phyloP scores from a whole-genome alignment of 371 early-diverging fungal species.

The Mycotypha africana region DNA sequence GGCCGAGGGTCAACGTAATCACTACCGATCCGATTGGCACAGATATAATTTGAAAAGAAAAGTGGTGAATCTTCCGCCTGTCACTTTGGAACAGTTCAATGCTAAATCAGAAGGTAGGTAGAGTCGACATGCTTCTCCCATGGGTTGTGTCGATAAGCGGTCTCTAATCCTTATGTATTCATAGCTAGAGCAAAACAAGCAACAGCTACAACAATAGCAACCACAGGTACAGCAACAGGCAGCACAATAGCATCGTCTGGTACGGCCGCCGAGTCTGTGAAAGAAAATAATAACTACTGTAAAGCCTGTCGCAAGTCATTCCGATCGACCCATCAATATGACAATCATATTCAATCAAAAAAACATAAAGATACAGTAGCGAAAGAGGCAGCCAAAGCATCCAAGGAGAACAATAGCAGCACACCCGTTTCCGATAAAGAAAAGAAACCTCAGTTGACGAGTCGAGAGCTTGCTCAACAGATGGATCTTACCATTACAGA shows the following conservation, averaged over 20 bases:
- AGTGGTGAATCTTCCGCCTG: constrained; percentile 76
- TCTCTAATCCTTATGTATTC: too few relatives aligned
- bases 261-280: too few relatives aligned
- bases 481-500: constrained; percentile 53
- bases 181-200: too few relatives aligned
- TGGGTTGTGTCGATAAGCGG: too few relatives aligned
- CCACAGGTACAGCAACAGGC: too few relatives aligned
- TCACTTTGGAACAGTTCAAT: constrained; percentile 64
- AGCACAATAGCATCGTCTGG: too few relatives aligned
- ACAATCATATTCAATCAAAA: constrained; percentile 83
- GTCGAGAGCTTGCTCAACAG: constrained; percentile 19
- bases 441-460: constrained; percentile 10
- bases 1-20: constrained; percentile 76
- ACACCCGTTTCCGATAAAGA: constrained; percentile 1
- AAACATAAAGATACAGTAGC: constrained; percentile 85
- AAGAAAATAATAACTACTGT: constrained; percentile 31
- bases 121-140: too few relatives aligned
- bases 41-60: constrained; percentile 87
- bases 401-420: constrained; percentile 1
- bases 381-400: constrained; percentile 21
- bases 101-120: constrained; percentile 38
- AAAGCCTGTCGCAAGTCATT: constrained; percentile 61
- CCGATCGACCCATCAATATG: constrained; percentile 74
- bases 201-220: too few relatives aligned
- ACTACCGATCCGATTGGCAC: constrained; percentile 86